Base-by-base conservation (phyloP, 495 filamentous ascomycete genomes). In the Evansstolkia leycettana region DNA sequence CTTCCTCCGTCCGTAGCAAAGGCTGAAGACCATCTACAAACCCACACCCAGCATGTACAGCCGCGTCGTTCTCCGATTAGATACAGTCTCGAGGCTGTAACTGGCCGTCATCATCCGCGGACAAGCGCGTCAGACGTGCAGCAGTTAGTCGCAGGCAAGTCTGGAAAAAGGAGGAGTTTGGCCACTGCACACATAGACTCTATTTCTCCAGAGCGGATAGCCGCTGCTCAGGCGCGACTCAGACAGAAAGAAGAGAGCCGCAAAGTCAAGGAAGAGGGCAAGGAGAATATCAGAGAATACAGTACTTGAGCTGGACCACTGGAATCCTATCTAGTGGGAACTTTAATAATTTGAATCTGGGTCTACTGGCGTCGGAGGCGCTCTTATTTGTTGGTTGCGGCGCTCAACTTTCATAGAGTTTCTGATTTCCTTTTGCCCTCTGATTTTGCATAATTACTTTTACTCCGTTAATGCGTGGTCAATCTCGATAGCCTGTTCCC, bases 151-250 rank as follows among this genome's bases (percentile, higher is more conserved):
- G 50, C 58, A 26, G 61, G 70, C 10, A 60, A 57, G 20, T 55
- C 62, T 27, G 54, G 52, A 2, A 60, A 57, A 34, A 37, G 57
- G 33, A 46, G 51, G 30, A 57, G 51, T 28, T 33, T 55, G 12
- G 28, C 55, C 30, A 33, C 51, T 41, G 17, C 60, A 45, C 31
- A 66, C 17, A 40, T 62, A 11, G 62, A 64, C n/a, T 46, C 53
- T 1, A 41, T 84, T 14, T 64, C 78, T 2, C 58, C 73, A 1
- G 76, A 82, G 9, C 66, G 80, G 23, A 54, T 58, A 18, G 67
- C 72, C 11, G 79, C 78, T 5, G 81, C 81, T 2, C 66, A 71
- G 42, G 75, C 73, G 17, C 62, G 80, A 18, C 55, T 84, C 9
- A 70, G 74, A 48, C 63, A 65, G 48, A 74, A 62, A 42, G 51